Evolutionary conservation across 139 green algal genomes (phyloP).

Genomic region (Tetraselmis striata): DNA sequence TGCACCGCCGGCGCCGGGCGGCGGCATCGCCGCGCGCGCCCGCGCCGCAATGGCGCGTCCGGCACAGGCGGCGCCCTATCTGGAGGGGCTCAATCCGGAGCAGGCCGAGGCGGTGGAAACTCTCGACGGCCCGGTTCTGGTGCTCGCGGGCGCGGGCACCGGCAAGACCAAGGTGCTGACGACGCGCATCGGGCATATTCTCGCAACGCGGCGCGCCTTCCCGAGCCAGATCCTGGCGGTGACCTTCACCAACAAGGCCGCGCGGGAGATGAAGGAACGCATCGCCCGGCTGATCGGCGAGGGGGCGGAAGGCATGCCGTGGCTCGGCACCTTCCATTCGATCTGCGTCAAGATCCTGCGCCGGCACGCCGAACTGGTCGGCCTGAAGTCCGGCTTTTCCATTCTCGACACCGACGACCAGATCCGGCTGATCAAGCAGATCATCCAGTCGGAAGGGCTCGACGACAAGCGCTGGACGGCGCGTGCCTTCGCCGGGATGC

Average conservation of each 20-base stretch:
- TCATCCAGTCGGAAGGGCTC: background rate
- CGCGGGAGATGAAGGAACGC: conserved; percentile 46
- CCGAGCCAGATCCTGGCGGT: conserved; percentile 60
- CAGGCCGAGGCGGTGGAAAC: too few relatives aligned
- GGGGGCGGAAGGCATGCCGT: conserved; percentile 7
- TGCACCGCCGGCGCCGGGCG: too few relatives aligned
- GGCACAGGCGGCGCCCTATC: too few relatives aligned
- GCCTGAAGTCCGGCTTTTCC: conserved; percentile 13
- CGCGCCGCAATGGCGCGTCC: too few relatives aligned
- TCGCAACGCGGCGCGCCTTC: too few relatives aligned
- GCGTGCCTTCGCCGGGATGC: background rate
- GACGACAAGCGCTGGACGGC: background rate
- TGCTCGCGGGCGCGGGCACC: conserved; percentile 51
- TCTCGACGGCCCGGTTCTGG: conserved; percentile 11
- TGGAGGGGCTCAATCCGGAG: too few relatives aligned
- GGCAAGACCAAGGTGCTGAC: conserved; percentile 78
- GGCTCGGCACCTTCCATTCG: conserved; percentile 63
- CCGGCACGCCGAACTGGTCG: conserved; percentile 1
- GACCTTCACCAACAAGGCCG: conserved; percentile 79
- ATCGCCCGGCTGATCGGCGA: conserved; percentile 26
- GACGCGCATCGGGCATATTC: conserved; percentile 47
- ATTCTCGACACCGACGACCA: conserved; percentile 37
- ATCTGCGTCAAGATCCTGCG: conserved; percentile 29
- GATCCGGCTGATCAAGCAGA: conserved; percentile 17
- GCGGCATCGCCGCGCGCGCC: too few relatives aligned